phyloP scores from a whole-genome alignment of 2,329 filamentous ascomycete genomes.

The Microcyclospora tardicrescens region DNA sequence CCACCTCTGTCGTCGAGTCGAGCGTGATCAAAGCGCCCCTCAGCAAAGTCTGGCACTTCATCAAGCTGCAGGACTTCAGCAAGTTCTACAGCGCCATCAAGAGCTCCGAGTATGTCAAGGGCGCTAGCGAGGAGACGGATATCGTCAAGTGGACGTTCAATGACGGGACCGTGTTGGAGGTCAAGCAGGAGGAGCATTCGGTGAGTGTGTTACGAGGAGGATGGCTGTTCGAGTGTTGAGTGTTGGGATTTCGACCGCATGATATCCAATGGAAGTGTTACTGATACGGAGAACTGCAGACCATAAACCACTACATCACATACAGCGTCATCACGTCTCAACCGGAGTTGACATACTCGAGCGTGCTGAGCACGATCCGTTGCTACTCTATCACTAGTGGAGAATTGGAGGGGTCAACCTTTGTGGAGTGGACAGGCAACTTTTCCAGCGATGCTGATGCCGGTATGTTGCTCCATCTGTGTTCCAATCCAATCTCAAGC shows the following conservation, averaged over 20 bases:
- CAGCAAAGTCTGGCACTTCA: conserved; percentile 57
- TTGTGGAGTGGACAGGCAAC: conserved; percentile 55
- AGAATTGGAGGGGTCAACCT: conserved; percentile 50
- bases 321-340: conserved; percentile 57
- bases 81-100: conserved; percentile 54
- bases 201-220: conserved; percentile 30
- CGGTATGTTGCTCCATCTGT: conserved; percentile 33
- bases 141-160: conserved; percentile 59
- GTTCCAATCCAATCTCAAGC: neutral
- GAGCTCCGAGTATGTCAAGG: conserved; percentile 50
- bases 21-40: conserved; percentile 56
- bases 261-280: too few species aligned
- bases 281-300: conserved; percentile 25
- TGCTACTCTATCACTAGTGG: conserved; percentile 55
- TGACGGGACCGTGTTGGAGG: conserved; percentile 54
- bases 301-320: conserved; percentile 62
- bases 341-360: conserved; percentile 53
- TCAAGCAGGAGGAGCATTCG: conserved; percentile 66
- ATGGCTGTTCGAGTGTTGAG: neutral
- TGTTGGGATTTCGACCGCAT: neutral
- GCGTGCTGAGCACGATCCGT: conserved; percentile 53
- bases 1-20: conserved; percentile 52
- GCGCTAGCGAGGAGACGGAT: conserved; percentile 48
- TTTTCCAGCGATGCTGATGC: conserved; percentile 60
- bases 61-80: conserved; percentile 59